Percentiles rank a stretch among this genome's conserved stretches.
phyloP scores from a whole-genome alignment of 345 rosid genomes.

The Salix udensis region DNA sequence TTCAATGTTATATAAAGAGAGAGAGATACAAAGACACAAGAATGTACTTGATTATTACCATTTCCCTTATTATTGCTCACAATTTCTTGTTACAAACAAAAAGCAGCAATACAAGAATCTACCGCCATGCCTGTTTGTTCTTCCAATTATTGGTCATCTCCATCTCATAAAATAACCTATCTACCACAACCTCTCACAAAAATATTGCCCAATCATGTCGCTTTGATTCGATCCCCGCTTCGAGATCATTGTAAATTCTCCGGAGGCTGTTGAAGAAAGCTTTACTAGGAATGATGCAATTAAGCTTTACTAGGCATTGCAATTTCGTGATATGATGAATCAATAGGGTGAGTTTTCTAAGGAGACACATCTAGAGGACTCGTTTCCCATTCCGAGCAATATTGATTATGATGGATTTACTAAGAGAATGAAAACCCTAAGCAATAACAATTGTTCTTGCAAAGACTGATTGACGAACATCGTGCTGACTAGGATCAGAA shows the following conservation, averaged over 20 bases:
- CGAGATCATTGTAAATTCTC: slow-evolving; percentile 33
- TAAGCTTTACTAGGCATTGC: slow-evolving; percentile 8
- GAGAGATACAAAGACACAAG: background rate
- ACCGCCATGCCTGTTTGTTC: slow-evolving; percentile 42
- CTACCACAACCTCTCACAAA: slow-evolving; percentile 23
- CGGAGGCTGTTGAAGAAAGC: slow-evolving; percentile 39
- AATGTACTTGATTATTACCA: background rate
- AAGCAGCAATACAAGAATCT: slow-evolving; percentile 14
- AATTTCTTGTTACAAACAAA: slow-evolving; percentile 8
- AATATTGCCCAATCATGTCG: slow-evolving; percentile 39
- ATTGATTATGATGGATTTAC: slow-evolving; percentile 18
- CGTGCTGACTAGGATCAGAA: slow-evolving; percentile 10
- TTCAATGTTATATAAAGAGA: too few species aligned
- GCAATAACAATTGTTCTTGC: slow-evolving; percentile 27
- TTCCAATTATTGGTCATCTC: slow-evolving; percentile 55
- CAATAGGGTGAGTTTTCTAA: slow-evolving; percentile 25
- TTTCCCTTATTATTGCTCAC: slow-evolving; percentile 10
- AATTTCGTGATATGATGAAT: slow-evolving; percentile 32
- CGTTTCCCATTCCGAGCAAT: slow-evolving; percentile 42
- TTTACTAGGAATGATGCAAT: slow-evolving; percentile 44
- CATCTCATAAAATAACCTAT: slow-evolving; percentile 42
- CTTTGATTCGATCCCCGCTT: slow-evolving; percentile 39
- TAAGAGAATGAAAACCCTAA: slow-evolving; percentile 20
- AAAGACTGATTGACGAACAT: slow-evolving; percentile 46
- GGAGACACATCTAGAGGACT: slow-evolving; percentile 37